Evolutionary conservation across 495 filamentous ascomycete species (phyloP).

Genomic region (Hyphodiscus hymeniophilus): DNA sequence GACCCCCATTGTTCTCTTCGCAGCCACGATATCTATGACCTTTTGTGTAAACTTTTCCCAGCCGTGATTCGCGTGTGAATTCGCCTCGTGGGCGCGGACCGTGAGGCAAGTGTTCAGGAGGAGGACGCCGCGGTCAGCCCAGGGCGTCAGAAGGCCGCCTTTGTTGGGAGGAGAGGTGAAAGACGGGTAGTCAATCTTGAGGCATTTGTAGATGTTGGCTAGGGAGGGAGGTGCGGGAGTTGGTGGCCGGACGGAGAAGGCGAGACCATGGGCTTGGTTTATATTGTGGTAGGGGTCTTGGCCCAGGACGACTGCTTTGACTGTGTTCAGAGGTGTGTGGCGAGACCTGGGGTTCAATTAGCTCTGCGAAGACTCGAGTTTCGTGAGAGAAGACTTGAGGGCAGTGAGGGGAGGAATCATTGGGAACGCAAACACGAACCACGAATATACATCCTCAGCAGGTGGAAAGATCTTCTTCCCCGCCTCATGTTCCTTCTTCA

Average conservation of each 20-base stretch:
- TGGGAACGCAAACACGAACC: slow-evolving; percentile 42
- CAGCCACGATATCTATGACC: slow-evolving; percentile 77
- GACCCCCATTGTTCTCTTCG: slow-evolving; percentile 65
- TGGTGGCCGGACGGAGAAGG: slow-evolving; percentile 87
- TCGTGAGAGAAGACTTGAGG: neutral
- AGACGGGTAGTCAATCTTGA: slow-evolving; percentile 78
- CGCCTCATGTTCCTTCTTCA: slow-evolving; percentile 65
- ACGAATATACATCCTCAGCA: slow-evolving; percentile 83
- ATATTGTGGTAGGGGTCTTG: slow-evolving; percentile 96
- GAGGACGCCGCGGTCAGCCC: slow-evolving; percentile 87
- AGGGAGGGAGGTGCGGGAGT: slow-evolving; percentile 82
- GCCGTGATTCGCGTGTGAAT: slow-evolving; percentile 71
- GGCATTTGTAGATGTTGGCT: slow-evolving; percentile 80
- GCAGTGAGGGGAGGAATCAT: neutral
- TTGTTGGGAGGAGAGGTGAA: slow-evolving; percentile 69
- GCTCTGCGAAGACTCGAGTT: no score
- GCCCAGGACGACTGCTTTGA: slow-evolving; percentile 85
- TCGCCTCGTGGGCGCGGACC: slow-evolving; percentile 78
- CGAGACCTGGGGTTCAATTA: slow-evolving; percentile 54
- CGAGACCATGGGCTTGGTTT: slow-evolving; percentile 93
- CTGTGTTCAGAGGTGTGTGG: slow-evolving; percentile 76
- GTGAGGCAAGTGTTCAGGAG: slow-evolving; percentile 91
- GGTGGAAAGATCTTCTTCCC: slow-evolving; percentile 80
- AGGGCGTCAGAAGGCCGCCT: slow-evolving; percentile 76
- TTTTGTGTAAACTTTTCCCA: slow-evolving; percentile 93